These are phyloP conservation scores for Asterophora parasitica DNA, from an alignment of 768 basidiomycete species.

Conservation along the genomic window DNA sequence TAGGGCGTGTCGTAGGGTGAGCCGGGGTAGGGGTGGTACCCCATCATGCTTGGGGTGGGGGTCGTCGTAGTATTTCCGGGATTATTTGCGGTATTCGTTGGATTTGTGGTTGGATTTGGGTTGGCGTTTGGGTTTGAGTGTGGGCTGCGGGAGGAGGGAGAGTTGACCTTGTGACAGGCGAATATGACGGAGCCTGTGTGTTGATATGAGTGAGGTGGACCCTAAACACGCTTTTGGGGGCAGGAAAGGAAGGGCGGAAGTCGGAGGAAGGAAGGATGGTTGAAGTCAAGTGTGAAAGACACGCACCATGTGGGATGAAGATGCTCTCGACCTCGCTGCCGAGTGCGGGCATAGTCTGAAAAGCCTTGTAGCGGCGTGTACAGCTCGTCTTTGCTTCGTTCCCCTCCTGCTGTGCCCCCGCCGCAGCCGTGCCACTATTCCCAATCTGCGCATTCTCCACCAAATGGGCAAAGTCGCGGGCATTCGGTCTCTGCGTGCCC, in stretches of 20 bases:
- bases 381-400: slow-evolving; percentile 83
- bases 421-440: slow-evolving; percentile 20
- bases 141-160: slow-evolving; percentile 34
- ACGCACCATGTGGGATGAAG: slow-evolving; percentile 83
- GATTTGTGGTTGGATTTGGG: too few relatives aligned
- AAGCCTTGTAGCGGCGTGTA: slow-evolving; percentile 76
- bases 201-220: slow-evolving; percentile 12
- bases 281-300: not conserved
- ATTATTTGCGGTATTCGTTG: too few relatives aligned
- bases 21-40: slow-evolving; percentile 32
- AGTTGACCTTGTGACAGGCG: slow-evolving; percentile 64
- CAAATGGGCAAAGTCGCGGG: slow-evolving; percentile 51
- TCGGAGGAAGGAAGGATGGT: too few relatives aligned
- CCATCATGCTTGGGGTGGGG: slow-evolving; percentile 37
- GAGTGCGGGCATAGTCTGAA: slow-evolving; percentile 55
- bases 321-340: slow-evolving; percentile 76
- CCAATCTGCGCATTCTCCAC: slow-evolving; percentile 67
- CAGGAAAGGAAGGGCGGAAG: slow-evolving; percentile 7
- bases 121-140: too few relatives aligned
- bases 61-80: too few relatives aligned
- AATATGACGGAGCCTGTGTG: slow-evolving; percentile 61
- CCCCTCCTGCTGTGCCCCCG: slow-evolving; percentile 30
- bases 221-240: slow-evolving; percentile 19
- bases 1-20: too few relatives aligned
- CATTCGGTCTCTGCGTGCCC: slow-evolving; percentile 27